Evolutionary conservation across 176 grass and related monocot species (phyloP).

Genomic region (Secale cereale): DNA sequence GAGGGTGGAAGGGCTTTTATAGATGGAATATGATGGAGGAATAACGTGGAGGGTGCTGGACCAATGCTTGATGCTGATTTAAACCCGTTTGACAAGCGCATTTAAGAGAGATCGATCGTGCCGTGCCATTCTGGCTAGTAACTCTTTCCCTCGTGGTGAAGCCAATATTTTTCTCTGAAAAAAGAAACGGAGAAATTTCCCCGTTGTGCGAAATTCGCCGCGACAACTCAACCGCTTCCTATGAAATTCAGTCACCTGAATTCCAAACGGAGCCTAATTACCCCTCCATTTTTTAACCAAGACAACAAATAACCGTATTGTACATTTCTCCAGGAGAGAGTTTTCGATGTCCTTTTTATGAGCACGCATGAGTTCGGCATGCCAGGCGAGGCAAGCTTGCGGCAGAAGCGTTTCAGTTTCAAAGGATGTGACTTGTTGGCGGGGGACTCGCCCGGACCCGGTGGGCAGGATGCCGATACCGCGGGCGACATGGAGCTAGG

Average conservation of each 20-base stretch:
- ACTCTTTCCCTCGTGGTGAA: neutral
- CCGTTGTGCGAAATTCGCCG: neutral
- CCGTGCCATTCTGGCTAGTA: neutral
- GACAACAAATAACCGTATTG: too few species aligned
- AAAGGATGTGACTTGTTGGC: conserved; percentile 21
- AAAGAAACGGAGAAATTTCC: neutral
- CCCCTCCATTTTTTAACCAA: neutral
- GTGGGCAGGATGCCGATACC: conserved; percentile 3
- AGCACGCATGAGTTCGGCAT: conserved; percentile 28
- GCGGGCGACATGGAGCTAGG: conserved; percentile 22
- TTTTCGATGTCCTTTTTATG: neutral
- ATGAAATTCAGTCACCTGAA: neutral
- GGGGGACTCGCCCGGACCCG: neutral
- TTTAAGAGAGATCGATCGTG: neutral
- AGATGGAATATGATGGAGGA: neutral
- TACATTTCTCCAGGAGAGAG: too few species aligned
- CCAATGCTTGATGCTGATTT: neutral
- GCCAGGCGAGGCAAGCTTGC: neutral
- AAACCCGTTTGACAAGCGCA: neutral
- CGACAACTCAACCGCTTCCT: neutral
- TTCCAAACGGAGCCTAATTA: neutral
- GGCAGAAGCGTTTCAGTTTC: conserved; percentile 33
- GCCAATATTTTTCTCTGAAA: neutral
- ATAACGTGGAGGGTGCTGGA: neutral
- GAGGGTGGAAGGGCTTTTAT: conserved; percentile 10